Evolutionary conservation across 2,329 filamentous ascomycete species (phyloP).

Genomic region (Claviceps purpurea): DNA sequence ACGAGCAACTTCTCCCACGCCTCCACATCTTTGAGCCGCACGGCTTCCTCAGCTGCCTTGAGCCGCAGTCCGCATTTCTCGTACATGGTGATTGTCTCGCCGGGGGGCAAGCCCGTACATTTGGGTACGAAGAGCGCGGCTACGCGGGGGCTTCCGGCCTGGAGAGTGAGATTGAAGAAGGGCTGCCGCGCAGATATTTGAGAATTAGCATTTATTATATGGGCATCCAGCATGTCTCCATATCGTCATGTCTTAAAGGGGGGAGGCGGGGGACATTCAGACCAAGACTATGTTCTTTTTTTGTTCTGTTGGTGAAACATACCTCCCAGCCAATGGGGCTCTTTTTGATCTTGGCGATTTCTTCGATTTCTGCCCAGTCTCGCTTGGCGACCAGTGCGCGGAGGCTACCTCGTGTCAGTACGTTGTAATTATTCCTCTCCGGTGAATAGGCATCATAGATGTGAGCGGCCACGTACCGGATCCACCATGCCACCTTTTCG

Average conservation of each 20-base stretch:
- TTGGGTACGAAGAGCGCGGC: constrained; percentile 79
- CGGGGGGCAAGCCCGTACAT: constrained; percentile 56
- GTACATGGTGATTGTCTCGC: constrained; percentile 79
- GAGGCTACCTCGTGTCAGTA: constrained; percentile 35
- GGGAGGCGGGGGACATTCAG: not conserved
- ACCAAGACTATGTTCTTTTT: not conserved
- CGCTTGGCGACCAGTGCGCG: constrained; percentile 79
- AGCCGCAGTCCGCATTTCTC: constrained; percentile 84
- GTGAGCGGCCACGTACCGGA: constrained; percentile 32
- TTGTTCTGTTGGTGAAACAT: constrained; percentile 19
- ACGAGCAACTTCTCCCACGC: constrained; percentile 60
- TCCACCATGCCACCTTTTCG: constrained; percentile 85
- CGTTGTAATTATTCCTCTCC: too few species aligned
- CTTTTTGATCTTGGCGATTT: constrained; percentile 64
- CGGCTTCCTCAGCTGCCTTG: constrained; percentile 84
- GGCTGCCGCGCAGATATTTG: constrained; percentile 35
- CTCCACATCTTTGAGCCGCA: constrained; percentile 65
- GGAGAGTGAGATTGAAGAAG: constrained; percentile 80
- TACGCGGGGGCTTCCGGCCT: constrained; percentile 79
- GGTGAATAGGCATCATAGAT: not conserved
- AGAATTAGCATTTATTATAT: not conserved
- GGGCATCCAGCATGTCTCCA: not conserved
- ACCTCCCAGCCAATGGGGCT: constrained; percentile 96
- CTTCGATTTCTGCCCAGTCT: constrained; percentile 87
- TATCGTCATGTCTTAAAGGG: not conserved